Percentiles rank a stretch among this genome's conserved stretches.
phyloP scores from a whole-genome alignment of 2,329 filamentous ascomycete species.

The Venturia pyrina region DNA sequence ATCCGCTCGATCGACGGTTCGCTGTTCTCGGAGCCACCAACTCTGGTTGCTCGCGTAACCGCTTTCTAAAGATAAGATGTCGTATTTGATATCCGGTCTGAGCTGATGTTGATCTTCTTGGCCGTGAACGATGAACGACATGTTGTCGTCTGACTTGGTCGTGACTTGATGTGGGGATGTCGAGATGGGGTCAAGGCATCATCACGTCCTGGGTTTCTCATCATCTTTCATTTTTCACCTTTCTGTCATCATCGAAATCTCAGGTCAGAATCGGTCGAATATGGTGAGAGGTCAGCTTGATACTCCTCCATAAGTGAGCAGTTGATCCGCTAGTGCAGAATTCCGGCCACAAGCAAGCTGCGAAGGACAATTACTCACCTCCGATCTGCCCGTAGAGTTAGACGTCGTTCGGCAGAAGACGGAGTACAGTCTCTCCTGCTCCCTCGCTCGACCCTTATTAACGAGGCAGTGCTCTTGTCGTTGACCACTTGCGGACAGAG shows the following conservation, averaged over 20 bases:
- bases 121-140: neutral
- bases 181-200: too few relatives aligned
- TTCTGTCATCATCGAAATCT: neutral
- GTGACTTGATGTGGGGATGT: neutral
- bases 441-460: too few relatives aligned
- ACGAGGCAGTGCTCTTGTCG: too few relatives aligned
- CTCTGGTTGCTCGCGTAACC: neutral
- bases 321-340: too few relatives aligned
- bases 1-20: neutral
- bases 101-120: neutral
- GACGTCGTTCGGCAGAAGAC: too few relatives aligned
- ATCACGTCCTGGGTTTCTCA: neutral
- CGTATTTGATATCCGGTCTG: neutral
- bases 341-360: too few relatives aligned
- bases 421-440: too few relatives aligned
- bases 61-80: neutral
- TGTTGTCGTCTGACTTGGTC: neutral
- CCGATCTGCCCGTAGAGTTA: too few relatives aligned
- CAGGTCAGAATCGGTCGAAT: neutral
- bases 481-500: too few relatives aligned
- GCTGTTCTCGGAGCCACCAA: neutral
- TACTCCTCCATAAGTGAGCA: neutral
- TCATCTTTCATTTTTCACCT: neutral
- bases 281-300: neutral
- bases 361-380: too few relatives aligned